Evolutionary conservation across 495 filamentous ascomycete genomes (phyloP).

Genomic region (Glarea lozoyensis): DNA sequence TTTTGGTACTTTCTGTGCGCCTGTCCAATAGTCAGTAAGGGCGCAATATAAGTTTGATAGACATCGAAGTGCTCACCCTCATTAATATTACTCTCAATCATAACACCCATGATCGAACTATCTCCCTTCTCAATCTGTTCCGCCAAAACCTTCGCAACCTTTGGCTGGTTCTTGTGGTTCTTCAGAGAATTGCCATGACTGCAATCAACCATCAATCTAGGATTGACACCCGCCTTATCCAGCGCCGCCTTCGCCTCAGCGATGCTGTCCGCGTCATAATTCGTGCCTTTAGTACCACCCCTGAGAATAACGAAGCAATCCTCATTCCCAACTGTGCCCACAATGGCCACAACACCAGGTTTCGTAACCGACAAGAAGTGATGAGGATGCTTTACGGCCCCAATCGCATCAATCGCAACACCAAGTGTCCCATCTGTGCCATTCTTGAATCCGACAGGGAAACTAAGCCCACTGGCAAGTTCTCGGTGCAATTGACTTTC

Average conservation of each 20-base stretch:
- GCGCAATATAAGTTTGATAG: conserved; percentile 2
- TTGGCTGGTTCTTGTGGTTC: conserved; percentile 95
- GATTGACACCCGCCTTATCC: conserved; percentile 51
- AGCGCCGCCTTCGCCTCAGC: conserved; percentile 63
- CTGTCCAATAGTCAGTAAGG: conserved; percentile 33
- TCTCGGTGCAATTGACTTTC: conserved; percentile 95
- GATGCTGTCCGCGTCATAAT: conserved; percentile 85
- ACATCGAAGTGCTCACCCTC: conserved; percentile 50
- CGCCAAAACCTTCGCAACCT: conserved; percentile 74
- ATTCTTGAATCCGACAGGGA: conserved; percentile 99
- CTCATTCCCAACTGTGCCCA: conserved; percentile 91
- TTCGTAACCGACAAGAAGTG: conserved; percentile 99
- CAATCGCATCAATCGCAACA: conserved; percentile 94
- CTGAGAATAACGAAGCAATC: conserved; percentile 97
- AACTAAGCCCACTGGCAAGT: conserved; percentile 84
- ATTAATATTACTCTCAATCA: conserved; percentile 97
- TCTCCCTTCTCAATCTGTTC: conserved; percentile 84
- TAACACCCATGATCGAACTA: conserved; percentile 87
- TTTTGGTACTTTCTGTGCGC: conserved; percentile 82
- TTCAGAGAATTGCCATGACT: conserved; percentile 94
- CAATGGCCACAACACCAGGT: conserved; percentile 91
- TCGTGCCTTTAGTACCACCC: conserved; percentile 87
- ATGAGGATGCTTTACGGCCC: conserved; percentile 84
- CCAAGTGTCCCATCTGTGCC: conserved; percentile 88
- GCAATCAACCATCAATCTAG: conserved; percentile 95